Evolutionary conservation across 2,329 filamentous ascomycete species (phyloP).

Genomic region (Westerdykella aurantiaca): DNA sequence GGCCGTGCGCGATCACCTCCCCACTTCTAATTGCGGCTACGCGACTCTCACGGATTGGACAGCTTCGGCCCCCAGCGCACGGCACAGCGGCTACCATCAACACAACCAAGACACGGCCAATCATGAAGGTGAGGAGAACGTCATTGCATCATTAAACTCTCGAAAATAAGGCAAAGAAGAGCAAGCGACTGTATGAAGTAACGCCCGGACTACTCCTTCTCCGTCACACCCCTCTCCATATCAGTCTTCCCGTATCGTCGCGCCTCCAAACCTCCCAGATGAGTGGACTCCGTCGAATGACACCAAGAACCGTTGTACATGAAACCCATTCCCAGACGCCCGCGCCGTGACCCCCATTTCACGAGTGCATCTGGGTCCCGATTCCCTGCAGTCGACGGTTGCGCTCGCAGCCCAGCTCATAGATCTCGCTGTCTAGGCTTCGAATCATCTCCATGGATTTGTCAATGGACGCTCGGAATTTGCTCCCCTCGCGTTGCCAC

Average conservation of each 20-base stretch:
- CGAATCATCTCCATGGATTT: constrained; percentile 68
- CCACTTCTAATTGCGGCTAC: constrained; percentile 37
- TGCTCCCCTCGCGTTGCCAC: constrained; percentile 66
- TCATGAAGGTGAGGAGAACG: constrained; percentile 19
- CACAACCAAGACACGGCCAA: constrained; percentile 26
- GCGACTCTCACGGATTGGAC: constrained; percentile 38
- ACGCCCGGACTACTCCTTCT: constrained; percentile 28
- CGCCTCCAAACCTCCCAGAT: constrained; percentile 24
- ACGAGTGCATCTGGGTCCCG: constrained; percentile 20
- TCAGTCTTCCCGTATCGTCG: constrained; percentile 27
- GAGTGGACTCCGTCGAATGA: constrained; percentile 28
- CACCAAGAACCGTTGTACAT: constrained; percentile 29
- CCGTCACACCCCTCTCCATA: constrained; percentile 23
- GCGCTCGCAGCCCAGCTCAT: constrained; percentile 56
- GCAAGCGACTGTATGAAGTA: constrained; percentile 34
- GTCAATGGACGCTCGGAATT: constrained; percentile 55
- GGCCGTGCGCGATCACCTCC: constrained; percentile 32
- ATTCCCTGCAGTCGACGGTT: constrained; percentile 32
- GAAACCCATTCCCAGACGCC: constrained; percentile 32
- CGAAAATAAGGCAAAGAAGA: constrained; percentile 25
- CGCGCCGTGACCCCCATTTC: constrained; percentile 14
- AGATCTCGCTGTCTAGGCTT: constrained; percentile 64
- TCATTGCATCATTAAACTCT: constrained; percentile 31
- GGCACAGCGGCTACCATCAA: constrained; percentile 36
- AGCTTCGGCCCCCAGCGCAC: constrained; percentile 32